These are phyloP conservation scores for Lagerstroemia speciosa DNA, from an alignment of 345 rosid species.

Conservation along the genomic window DNA sequence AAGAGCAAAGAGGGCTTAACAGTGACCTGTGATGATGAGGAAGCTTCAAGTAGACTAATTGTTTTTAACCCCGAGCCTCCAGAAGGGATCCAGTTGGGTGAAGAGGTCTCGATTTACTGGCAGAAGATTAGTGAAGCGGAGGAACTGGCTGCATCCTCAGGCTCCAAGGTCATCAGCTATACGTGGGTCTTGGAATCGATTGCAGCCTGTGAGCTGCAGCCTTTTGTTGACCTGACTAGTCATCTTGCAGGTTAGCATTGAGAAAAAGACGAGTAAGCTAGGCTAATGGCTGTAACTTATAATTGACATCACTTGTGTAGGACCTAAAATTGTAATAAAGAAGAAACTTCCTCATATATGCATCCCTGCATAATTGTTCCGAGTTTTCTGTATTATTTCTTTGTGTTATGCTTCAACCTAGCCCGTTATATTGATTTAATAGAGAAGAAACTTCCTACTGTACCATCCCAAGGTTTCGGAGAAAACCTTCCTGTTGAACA, in stretches of 20 bases:
- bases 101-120: conserved; percentile 67
- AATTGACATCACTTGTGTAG: too few species aligned
- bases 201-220: conserved; percentile 52
- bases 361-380: too few species aligned
- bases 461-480: too few species aligned
- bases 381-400: too few species aligned
- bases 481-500: too few species aligned
- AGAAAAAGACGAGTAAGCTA: neutral
- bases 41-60: conserved; percentile 23
- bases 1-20: conserved; percentile 32
- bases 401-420: too few species aligned
- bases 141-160: conserved; percentile 42
- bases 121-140: conserved; percentile 56
- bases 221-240: conserved; percentile 10
- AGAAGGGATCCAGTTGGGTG: conserved; percentile 47
- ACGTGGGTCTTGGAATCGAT: conserved; percentile 80
- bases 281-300: neutral
- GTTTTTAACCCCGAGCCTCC: conserved; percentile 68
- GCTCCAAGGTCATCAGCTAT: conserved; percentile 45
- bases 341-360: too few species aligned
- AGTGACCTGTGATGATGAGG: conserved; percentile 9
- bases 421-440: too few species aligned
- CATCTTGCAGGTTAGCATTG: neutral
- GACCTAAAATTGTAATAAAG: too few species aligned
- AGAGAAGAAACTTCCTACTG: too few species aligned